A percentile compares a stretch with the other conserved stretches of the same genome.
These are phyloP conservation scores for Pichia cabralensis DNA, from an alignment of 805 yeast genomes.

Conservation along the genomic window DNA sequence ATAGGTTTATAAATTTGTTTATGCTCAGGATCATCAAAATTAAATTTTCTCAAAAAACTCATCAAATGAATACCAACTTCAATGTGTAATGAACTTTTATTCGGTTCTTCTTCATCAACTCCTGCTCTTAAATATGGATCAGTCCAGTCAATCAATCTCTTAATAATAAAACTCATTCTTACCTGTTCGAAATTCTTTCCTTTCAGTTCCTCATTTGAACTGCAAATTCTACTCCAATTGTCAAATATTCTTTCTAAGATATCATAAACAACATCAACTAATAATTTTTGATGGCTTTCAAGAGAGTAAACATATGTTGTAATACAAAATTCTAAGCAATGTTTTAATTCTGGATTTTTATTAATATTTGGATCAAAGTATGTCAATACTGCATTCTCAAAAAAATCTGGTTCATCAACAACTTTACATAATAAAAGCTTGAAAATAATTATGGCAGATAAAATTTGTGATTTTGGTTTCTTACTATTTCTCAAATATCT, in stretches of 20 bases:
- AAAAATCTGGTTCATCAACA: slow-evolving; percentile 57
- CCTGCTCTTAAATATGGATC: slow-evolving; percentile 63
- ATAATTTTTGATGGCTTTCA: slow-evolving; percentile 53
- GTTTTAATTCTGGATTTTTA: slow-evolving; percentile 57
- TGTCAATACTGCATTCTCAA: slow-evolving; percentile 59
- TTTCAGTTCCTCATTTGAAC: slow-evolving; percentile 23
- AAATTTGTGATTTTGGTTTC: slow-evolving; percentile 60
- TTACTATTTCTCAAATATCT: slow-evolving; percentile 48
- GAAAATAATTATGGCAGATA: slow-evolving; percentile 79
- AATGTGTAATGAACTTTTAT: slow-evolving; percentile 41
- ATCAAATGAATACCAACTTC: slow-evolving; percentile 47
- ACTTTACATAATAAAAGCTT: slow-evolving; percentile 74
- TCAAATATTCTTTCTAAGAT: slow-evolving; percentile 49
- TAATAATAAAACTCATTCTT: slow-evolving; percentile 46
- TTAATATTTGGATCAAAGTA: slow-evolving; percentile 66
- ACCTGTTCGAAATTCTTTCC: slow-evolving; percentile 21
- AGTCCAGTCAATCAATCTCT: slow-evolving; percentile 76
- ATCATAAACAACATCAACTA: slow-evolving; percentile 58
- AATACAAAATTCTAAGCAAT: slow-evolving; percentile 74
- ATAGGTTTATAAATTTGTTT: slow-evolving; percentile 45
- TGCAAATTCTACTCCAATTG: slow-evolving; percentile 29
- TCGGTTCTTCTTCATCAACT: slow-evolving; percentile 30
- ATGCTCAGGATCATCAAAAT: slow-evolving; percentile 38
- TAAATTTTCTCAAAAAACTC: slow-evolving; percentile 35
- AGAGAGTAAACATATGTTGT: slow-evolving; percentile 84